Evolutionary conservation across 2,329 filamentous ascomycete species (phyloP).

Genomic region (Fusarium algeriense): DNA sequence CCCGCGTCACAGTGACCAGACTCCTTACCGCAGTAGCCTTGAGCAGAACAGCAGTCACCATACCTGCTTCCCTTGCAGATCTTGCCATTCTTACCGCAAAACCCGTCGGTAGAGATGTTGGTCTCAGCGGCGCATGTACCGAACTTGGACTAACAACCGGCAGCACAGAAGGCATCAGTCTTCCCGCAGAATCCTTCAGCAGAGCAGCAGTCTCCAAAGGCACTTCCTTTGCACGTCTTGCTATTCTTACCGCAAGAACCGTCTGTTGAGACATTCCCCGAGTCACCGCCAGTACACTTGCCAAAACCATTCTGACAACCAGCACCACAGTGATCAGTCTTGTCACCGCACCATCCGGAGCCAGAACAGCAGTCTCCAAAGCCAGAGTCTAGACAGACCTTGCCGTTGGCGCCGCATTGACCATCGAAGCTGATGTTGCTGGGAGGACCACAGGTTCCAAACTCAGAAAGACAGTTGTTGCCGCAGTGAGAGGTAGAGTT

Average conservation of each 20-base stretch:
- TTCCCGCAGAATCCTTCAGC: neutral
- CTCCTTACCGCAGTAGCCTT: neutral
- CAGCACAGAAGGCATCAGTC: neutral
- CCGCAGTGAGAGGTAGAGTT: constrained; percentile 14
- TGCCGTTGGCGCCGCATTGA: constrained; percentile 1
- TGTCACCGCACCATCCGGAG: neutral
- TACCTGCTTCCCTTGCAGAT: neutral
- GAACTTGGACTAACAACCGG: neutral
- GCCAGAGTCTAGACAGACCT: constrained; percentile 1
- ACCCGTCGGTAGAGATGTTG: neutral
- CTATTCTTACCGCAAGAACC: neutral
- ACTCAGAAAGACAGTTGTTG: neutral
- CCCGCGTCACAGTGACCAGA: neutral
- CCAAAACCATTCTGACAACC: constrained; percentile 4
- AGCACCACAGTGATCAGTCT: neutral
- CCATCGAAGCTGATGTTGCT: constrained; percentile 8
- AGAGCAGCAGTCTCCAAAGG: constrained; percentile 1
- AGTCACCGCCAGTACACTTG: neutral
- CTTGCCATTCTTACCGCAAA: constrained; percentile 1
- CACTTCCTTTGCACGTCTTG: neutral
- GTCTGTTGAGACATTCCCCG: constrained; percentile 1
- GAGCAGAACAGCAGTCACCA: neutral
- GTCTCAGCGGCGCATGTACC: neutral
- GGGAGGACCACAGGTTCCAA: constrained; percentile 2
- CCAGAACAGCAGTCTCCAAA: constrained; percentile 4